Percentiles rank a stretch among this genome's conserved stretches.
phyloP scores from a whole-genome alignment of 306 rosid genomes.

The Ammopiptanthus mongolicus region DNA sequence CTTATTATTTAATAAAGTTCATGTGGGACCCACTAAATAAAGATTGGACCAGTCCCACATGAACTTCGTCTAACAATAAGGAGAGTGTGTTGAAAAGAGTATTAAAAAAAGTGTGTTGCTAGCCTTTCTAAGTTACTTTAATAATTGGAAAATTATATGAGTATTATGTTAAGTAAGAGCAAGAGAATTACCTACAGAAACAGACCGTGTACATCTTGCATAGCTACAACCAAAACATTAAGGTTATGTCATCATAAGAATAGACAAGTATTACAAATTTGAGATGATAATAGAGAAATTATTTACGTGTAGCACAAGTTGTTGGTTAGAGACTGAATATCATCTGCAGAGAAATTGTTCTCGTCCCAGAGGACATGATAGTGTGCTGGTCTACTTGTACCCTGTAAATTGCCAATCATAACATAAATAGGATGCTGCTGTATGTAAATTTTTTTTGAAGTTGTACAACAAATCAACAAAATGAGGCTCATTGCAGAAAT shows the following conservation, averaged over 20 bases:
- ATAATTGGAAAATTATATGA: neutral
- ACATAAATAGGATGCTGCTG: neutral
- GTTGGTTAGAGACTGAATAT: slow-evolving; percentile 70
- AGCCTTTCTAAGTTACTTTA: too few relatives aligned
- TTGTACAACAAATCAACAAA: too few relatives aligned
- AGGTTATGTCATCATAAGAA: slow-evolving; percentile 16
- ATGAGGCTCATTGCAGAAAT: too few relatives aligned
- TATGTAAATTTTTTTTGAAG: too few relatives aligned
- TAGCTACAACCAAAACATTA: slow-evolving; percentile 36
- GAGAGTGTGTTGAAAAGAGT: too few relatives aligned
- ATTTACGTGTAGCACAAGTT: slow-evolving; percentile 73
- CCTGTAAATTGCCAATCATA: slow-evolving; percentile 24
- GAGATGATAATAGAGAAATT: neutral
- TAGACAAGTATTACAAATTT: neutral
- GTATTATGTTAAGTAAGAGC: neutral
- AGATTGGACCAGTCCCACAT: too few relatives aligned
- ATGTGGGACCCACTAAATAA: too few relatives aligned
- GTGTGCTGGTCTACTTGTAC: slow-evolving; percentile 69
- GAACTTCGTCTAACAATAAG: too few relatives aligned
- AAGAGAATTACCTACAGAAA: slow-evolving; percentile 47
- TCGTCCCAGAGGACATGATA: slow-evolving; percentile 81
- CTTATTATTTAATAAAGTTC: too few relatives aligned
- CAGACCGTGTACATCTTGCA: slow-evolving; percentile 69
- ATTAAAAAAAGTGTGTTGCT: too few relatives aligned
- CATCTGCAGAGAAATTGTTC: slow-evolving; percentile 71